Evolutionary conservation across 495 filamentous ascomycete species (phyloP).

Genomic region (Echria macrotheca): DNA sequence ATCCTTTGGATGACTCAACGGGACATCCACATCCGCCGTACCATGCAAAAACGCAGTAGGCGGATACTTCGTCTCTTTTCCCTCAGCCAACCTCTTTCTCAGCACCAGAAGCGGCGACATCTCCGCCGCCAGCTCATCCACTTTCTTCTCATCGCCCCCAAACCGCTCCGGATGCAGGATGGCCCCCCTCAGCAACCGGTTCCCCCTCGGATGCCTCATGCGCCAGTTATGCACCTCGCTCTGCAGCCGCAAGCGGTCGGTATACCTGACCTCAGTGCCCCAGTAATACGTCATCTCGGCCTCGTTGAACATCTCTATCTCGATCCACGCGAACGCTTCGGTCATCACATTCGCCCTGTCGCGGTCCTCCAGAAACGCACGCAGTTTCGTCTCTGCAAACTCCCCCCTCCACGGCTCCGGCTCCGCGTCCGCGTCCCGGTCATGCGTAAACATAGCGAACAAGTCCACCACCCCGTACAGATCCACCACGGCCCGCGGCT

Average conservation of each 20-base stretch:
- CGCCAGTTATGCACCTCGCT: conserved; percentile 24
- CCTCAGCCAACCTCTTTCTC: conserved; percentile 1
- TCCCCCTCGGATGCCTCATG: not conserved
- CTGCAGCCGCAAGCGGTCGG: conserved; percentile 18
- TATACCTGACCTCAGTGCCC: conserved; percentile 19
- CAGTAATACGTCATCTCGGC: conserved; percentile 15
- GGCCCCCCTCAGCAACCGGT: conserved; percentile 15
- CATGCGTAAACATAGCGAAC: conserved; percentile 4
- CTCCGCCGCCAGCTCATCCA: conserved; percentile 17
- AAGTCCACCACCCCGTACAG: conserved; percentile 25
- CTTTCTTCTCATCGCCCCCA: not conserved
- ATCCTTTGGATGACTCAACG: conserved; percentile 18
- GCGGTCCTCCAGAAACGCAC: conserved; percentile 16
- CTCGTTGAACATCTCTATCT: conserved; percentile 14
- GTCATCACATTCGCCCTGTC: conserved; percentile 16
- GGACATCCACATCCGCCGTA: conserved; percentile 18
- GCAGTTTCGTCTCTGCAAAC: conserved; percentile 17
- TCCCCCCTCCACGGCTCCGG: conserved; percentile 14
- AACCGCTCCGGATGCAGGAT: conserved; percentile 24
- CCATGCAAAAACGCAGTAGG: conserved; percentile 27
- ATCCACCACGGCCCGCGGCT: conserved; percentile 20
- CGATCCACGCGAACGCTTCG: conserved; percentile 21
- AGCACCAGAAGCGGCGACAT: conserved; percentile 19
- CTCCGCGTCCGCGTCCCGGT: not conserved
- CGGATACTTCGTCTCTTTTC: conserved; percentile 16